phyloP scores from a whole-genome alignment of 306 rosid genomes.

The Senna siamea region DNA sequence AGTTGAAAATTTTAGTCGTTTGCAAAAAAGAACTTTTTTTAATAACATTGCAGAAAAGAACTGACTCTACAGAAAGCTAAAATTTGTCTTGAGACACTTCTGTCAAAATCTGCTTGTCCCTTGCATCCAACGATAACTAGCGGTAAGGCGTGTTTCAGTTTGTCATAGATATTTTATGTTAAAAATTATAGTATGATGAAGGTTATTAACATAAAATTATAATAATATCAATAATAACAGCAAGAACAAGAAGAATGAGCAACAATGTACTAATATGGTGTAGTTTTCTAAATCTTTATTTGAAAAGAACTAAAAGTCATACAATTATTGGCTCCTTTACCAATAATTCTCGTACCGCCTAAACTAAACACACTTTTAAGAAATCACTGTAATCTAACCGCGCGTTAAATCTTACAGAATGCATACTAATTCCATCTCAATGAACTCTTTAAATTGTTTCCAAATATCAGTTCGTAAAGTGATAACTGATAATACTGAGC shows the following conservation, averaged over 20 bases:
- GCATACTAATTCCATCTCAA: not conserved
- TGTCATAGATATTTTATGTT: not conserved
- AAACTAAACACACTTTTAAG: no score
- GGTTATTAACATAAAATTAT: not conserved
- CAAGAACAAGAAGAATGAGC: not conserved
- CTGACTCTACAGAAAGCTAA: not conserved
- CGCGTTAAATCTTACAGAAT: no score
- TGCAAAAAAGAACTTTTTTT: constrained; percentile 3
- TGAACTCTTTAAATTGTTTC: not conserved
- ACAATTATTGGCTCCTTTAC: no score
- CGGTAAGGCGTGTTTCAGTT: not conserved
- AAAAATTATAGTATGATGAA: not conserved
- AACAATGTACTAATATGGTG: not conserved
- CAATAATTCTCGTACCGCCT: no score
- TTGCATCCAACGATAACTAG: constrained; percentile 18
- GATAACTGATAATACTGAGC: not conserved
- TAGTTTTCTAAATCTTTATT: not conserved
- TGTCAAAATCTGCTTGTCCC: not conserved
- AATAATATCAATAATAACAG: no score
- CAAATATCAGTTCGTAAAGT: not conserved
- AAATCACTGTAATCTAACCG: not conserved
- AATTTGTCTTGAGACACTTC: not conserved
- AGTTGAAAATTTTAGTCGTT: constrained; percentile 15
- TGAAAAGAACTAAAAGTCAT: no score
- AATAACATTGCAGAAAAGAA: no score